Evolutionary conservation across 2,329 filamentous ascomycete species (phyloP).

Genomic region (Davidsoniella eucalypti): DNA sequence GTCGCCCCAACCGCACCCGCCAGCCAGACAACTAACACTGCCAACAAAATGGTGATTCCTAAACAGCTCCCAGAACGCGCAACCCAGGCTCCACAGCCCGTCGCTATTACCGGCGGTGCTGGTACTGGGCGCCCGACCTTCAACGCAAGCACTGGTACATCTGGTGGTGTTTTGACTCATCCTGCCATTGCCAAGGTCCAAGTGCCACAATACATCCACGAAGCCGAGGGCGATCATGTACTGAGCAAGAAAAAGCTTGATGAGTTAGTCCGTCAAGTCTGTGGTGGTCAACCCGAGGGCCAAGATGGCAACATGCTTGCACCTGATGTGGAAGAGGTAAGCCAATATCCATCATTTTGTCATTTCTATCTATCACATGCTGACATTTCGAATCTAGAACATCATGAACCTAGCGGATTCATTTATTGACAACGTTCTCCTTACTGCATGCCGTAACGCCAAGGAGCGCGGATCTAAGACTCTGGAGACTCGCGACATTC

Average conservation of each 20-base stretch:
- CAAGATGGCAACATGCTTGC: conserved; percentile 62
- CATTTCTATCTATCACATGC: background rate
- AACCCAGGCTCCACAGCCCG: conserved; percentile 54
- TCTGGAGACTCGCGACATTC: conserved; percentile 75
- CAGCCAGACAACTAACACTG: conserved; percentile 27
- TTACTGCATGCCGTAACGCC: conserved; percentile 73
- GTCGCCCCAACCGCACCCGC: conserved; percentile 19
- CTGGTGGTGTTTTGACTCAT: conserved; percentile 72
- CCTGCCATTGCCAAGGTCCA: conserved; percentile 71
- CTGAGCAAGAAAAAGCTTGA: conserved; percentile 97
- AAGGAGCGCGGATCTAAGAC: conserved; percentile 84
- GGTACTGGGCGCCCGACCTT: conserved; percentile 64
- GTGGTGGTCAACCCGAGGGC: conserved; percentile 58
- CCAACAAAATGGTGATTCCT: conserved; percentile 59
- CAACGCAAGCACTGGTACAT: conserved; percentile 57
- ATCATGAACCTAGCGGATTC: conserved; percentile 81
- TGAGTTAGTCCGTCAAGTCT: conserved; percentile 85
- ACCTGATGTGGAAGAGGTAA: conserved; percentile 89
- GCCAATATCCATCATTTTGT: conserved; percentile 15
- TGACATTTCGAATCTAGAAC: conserved; percentile 34
- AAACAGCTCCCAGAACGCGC: conserved; percentile 57
- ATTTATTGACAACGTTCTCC: conserved; percentile 83
- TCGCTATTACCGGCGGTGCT: conserved; percentile 47
- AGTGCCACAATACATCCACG: conserved; percentile 68
- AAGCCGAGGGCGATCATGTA: conserved; percentile 81